Percentiles rank a stretch among this genome's conserved stretches.
Evolutionary conservation across 805 yeast genomes (phyloP).

Genomic region (Cyberlindnera lachancei): DNA sequence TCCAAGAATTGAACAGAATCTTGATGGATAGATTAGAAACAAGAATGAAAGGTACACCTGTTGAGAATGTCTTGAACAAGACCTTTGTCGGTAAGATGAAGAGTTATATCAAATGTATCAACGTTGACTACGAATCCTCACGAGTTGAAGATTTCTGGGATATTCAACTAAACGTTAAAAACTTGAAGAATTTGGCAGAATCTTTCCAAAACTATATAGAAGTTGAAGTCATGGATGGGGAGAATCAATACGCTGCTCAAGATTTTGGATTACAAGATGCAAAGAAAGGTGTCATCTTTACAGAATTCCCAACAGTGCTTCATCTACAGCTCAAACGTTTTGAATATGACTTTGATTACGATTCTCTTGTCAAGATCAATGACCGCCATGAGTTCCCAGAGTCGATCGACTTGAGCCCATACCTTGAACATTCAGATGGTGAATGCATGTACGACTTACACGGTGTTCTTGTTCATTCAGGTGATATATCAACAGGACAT

Average conservation of each 20-base stretch:
- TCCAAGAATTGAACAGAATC: constrained; percentile 91
- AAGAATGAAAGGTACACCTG: constrained; percentile 83
- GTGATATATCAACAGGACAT: constrained; percentile 94
- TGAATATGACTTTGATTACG: constrained; percentile 88
- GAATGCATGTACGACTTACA: constrained; percentile 62
- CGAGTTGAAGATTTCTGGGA: constrained; percentile 97
- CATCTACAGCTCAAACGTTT: constrained; percentile 91
- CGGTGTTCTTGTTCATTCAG: constrained; percentile 93
- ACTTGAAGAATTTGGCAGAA: constrained; percentile 59
- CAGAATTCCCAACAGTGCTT: constrained; percentile 83
- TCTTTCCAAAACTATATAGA: constrained; percentile 85
- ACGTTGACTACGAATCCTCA: constrained; percentile 89
- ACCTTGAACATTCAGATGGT: constrained; percentile 48
- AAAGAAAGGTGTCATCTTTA: constrained; percentile 89
- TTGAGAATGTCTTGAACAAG: constrained; percentile 67
- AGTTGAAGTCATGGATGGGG: constrained; percentile 85
- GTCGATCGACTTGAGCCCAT: constrained; percentile 71
- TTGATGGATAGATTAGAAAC: constrained; percentile 90
- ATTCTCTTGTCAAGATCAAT: constrained; percentile 82
- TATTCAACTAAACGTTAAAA: constrained; percentile 88
- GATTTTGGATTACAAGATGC: constrained; percentile 92
- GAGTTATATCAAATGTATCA: constrained; percentile 84
- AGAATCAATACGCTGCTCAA: constrained; percentile 90
- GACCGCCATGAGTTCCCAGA: constrained; percentile 89
- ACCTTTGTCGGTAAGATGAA: constrained; percentile 96